Conservation (phyloP, 169 alveolate species). For the Perkinsus chesapeaki region DNA sequence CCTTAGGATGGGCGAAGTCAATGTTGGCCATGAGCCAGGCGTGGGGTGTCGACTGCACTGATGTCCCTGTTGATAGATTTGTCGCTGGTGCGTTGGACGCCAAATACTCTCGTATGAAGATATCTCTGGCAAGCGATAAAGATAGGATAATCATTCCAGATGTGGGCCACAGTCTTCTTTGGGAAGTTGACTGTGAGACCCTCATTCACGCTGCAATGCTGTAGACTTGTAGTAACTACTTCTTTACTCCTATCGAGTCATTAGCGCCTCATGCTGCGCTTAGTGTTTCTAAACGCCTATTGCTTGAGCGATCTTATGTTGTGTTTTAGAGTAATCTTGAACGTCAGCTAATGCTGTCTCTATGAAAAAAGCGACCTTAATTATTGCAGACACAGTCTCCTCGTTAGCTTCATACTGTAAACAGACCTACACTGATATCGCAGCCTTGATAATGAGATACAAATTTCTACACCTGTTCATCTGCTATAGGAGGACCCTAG, state of each 20-base stretch:
- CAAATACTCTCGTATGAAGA: not conserved
- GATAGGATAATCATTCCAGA: not conserved
- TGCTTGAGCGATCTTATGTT: no score
- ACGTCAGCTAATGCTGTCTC: no score
- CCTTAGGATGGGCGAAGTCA: not conserved
- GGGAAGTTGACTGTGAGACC: not conserved
- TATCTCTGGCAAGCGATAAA: not conserved
- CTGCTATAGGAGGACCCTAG: no score
- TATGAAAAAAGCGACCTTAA: no score
- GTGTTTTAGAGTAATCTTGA: no score
- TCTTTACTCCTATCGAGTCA: not conserved
- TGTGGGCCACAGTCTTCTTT: not conserved
- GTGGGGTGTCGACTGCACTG: not conserved
- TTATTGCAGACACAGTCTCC: no score
- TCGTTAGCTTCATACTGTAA: no score
- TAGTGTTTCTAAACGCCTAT: no score
- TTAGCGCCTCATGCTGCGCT: not conserved
- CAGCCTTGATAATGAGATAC: no score
- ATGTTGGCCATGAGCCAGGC: conserved; percentile 3
- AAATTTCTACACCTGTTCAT: no score
- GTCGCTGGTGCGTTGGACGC: not conserved
- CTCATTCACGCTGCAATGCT: not conserved
- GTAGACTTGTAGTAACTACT: not conserved
- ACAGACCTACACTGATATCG: no score
- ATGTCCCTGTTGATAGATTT: not conserved